Evolutionary conservation across 2,329 filamentous ascomycete species (phyloP), one percentile per base, ranked within the genome.

Genomic region (Fusarium denticulatum): DNA sequence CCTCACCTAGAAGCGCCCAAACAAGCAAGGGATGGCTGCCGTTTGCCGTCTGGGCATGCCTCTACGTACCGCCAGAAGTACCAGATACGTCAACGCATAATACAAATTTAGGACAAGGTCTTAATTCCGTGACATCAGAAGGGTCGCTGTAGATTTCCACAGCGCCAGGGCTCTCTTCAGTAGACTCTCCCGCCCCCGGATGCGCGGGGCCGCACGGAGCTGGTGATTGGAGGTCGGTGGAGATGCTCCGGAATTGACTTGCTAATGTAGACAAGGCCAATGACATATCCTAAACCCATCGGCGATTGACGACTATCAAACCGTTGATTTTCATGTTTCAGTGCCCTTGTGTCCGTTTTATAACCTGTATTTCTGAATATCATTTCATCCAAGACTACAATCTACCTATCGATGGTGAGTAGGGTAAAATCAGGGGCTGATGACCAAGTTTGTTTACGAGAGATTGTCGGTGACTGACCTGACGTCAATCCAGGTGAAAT

Each of bases 401-500:
- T 18, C 28, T 32, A 8, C 26, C 28, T 32, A 13, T 53, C 9
- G 20, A 53, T 16, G 34, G 34, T 37, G 24, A 28, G 34, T 16
- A 37, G 20, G 34, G 30, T 22, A 36, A 30, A 52, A 20, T 43
- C 53, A 72, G 63, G 40, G 63, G 58, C 10, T 32, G 40, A 30
- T 47, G 50, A 30, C 53, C 32, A 36, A 36, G 50, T 65, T 53
- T 45, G n/a, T 70, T 53, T 52, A 13, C 24, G 16, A 55, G 42
- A 26, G 53, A 40, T 11, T 42, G 15, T 32, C 45, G n/a, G 18
- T 30, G 32, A 37, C 42, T 32, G 34, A 59, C 30, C 36, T 78
- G 76, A 77, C 76, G 76, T 77, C 72, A 77, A 71, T 50, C 45
- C 67, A 67, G 40, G 43, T 58, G 60, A 66, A 56, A 68, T 59